phyloP scores from a whole-genome alignment of 352 stramenopile genomes.

The Halophytophthora polymorphica region DNA sequence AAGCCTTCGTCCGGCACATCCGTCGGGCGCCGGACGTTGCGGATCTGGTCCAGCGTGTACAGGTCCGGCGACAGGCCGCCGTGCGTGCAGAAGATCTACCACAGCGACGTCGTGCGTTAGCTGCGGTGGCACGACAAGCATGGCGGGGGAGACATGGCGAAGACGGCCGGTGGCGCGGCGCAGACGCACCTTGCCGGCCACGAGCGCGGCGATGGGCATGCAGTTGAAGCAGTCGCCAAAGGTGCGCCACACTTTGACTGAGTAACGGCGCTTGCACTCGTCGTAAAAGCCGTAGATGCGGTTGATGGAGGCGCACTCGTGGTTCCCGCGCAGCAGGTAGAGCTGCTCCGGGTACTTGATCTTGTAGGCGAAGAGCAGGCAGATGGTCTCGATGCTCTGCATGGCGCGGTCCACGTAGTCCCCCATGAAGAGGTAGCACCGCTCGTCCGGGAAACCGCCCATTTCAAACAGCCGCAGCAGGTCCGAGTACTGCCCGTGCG shows the following conservation, averaged over 20 bases:
- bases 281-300: slow-evolving; percentile 99
- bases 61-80: slow-evolving; percentile 91
- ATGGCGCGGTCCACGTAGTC: slow-evolving; percentile 96
- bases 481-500: slow-evolving; percentile 98
- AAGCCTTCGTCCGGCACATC: slow-evolving; percentile 85
- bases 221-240: slow-evolving; percentile 99
- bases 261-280: slow-evolving; percentile 95
- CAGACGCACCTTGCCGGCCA: slow-evolving; percentile 88
- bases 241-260: slow-evolving; percentile 91
- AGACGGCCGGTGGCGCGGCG: too few species aligned
- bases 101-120: background rate
- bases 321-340: slow-evolving; percentile 97
- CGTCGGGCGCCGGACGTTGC: slow-evolving; percentile 77
- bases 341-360: slow-evolving; percentile 98
- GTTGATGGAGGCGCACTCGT: slow-evolving; percentile 98
- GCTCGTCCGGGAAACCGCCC: slow-evolving; percentile 87
- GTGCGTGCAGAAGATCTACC: slow-evolving; percentile 97
- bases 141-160: background rate
- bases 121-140: background rate
- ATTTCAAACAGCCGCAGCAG: slow-evolving; percentile 96
- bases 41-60: slow-evolving; percentile 97
- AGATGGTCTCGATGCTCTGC: slow-evolving; percentile 97
- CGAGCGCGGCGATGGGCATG: slow-evolving; percentile 94
- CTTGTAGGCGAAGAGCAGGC: slow-evolving; percentile 97
- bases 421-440: slow-evolving; percentile 64